Evolutionary conservation across 2,329 filamentous ascomycete species (phyloP), one percentile per base, ranked within the genome.

Genomic region (Fusarium nelsonii): DNA sequence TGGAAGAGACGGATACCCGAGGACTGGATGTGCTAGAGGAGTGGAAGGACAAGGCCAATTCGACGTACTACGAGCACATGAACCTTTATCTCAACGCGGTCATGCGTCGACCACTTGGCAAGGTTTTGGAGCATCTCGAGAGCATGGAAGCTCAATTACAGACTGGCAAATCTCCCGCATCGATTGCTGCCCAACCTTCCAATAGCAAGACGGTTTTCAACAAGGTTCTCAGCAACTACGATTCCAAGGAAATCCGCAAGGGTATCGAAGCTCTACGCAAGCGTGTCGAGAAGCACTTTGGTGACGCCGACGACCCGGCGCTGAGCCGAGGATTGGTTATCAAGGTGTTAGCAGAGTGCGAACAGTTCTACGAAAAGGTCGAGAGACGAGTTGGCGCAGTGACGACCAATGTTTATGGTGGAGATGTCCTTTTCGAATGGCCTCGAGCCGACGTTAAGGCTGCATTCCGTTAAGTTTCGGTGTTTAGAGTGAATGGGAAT

Each of bases 211-310:
- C 85, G 7, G 89, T 91, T 6, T 97, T 96, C 78, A 95, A 94
- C 84, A 97, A 97, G 81, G 83, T 97, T 6, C 84, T 97, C 34
- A 86, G 91, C 58, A 86, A 87, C 44, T 92, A 96, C 78, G 95
- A 98, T 78, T 84, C 85, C 20, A 94, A 92, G 77, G 94, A 97
- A 79, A 87, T 97, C 43, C 88, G 92, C 69, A 94, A 94, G 77
- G 94, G 95, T n/a, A 91, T 97, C 71, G 93, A 97, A 74, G 88
- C 92, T 55, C 84, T 98, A 71, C 91, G 91, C 75, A 97, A 97
- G 82, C 88, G 95, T 50, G 92, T 98, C 2, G 95, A 98, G 81
- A 99, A 98, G 82, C 95, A 98, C 80, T 98, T 98, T 84, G 93
- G 93, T 43, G 93, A 97, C 71, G 92, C 90, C 7, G 93, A 97